Base-by-base conservation (phyloP, 1,139 yeast genomes). In the Lodderomyces beijingensis region DNA sequence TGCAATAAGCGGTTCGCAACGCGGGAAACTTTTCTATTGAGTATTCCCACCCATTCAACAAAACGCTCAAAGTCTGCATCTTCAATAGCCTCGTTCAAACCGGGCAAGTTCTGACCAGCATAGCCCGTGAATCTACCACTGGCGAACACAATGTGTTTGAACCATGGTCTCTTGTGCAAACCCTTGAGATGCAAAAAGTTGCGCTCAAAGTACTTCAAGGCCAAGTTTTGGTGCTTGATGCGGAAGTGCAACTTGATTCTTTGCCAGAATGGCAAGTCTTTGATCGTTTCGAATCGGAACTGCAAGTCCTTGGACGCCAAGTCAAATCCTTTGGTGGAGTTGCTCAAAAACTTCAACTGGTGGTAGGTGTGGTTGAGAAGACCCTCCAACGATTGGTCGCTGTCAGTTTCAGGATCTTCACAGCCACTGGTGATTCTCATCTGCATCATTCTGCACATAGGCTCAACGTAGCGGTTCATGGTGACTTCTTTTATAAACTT, bases 51-150 rank as follows among this genome's bases (percentile, higher is more conserved):
- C 85, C 89, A 80, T 36, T 69, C 62, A 20, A 68, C 65, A 36
- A 79, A 69, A 22, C 74, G 61, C 17, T 63, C 66, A 21, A 66
- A 57, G 44, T 82, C 79, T 0, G 53, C 48, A 49, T 85, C 95
- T 52, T 86, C 94, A 31, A 84, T 56, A 0, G 94, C 86, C 53
- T 87, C 95, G 25, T 74, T 72, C 37, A 87, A 63, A 1, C 89
- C 91, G 1, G 96, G 95, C 42, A 83, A 68, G 13, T 79, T 74
- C 47, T 82, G 88, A 2, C 94, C 95, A 17, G 33, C 33, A 49
- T 87, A 87, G 1, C 96, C 96, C 2, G 94, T 83, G 55, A 70
- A 79, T 50, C 93, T 67, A 3, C 95, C 95, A 34, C 91, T 79
- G 3, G 95, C 94, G 55, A 72, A 86, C 3, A 85, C 76, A 41